A percentile compares a stretch with the other conserved stretches of the same genome.
phyloP scores from a whole-genome alignment of 768 basidiomycete species.

The Lactarius pseudohatsudake region DNA sequence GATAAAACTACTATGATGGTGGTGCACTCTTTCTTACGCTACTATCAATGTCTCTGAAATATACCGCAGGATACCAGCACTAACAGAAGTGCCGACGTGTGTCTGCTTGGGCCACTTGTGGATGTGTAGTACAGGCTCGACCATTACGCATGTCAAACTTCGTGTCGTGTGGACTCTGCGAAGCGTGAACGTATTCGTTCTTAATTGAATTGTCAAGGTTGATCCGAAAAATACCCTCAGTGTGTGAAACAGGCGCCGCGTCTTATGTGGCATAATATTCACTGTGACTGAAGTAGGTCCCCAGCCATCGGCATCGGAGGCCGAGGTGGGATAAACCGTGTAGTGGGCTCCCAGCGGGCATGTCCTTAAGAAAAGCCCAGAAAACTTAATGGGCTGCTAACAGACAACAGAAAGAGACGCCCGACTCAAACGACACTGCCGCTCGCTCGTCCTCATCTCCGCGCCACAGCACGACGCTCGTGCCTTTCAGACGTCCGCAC shows the following conservation, averaged over 20 bases:
- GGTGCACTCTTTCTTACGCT: not conserved
- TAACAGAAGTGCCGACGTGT: not conserved
- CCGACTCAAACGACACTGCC: constrained; percentile 36
- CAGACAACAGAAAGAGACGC: too few relatives aligned
- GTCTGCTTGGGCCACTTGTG: too few relatives aligned
- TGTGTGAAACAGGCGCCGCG: not conserved
- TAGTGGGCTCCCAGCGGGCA: too few relatives aligned
- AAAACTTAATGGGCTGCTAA: too few relatives aligned
- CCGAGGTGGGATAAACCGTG: too few relatives aligned
- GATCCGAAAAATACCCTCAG: not conserved
- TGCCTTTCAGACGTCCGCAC: constrained; percentile 42
- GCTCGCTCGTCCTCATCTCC: constrained; percentile 48
- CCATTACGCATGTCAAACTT: not conserved
- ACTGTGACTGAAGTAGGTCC: too few relatives aligned
- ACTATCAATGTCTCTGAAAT: not conserved
- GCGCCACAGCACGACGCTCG: constrained; percentile 56
- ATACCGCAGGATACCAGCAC: not conserved
- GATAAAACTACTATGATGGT: not conserved
- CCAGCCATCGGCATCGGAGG: too few relatives aligned
- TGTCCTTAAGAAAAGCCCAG: too few relatives aligned
- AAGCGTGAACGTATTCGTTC: not conserved
- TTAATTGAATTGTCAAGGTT: not conserved
- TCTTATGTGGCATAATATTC: too few relatives aligned
- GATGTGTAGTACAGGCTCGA: not conserved
- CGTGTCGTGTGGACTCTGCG: not conserved